These are phyloP conservation scores for Botrytis medusae DNA, from an alignment of 2,329 filamentous ascomycete species.

Conservation along the genomic window DNA sequence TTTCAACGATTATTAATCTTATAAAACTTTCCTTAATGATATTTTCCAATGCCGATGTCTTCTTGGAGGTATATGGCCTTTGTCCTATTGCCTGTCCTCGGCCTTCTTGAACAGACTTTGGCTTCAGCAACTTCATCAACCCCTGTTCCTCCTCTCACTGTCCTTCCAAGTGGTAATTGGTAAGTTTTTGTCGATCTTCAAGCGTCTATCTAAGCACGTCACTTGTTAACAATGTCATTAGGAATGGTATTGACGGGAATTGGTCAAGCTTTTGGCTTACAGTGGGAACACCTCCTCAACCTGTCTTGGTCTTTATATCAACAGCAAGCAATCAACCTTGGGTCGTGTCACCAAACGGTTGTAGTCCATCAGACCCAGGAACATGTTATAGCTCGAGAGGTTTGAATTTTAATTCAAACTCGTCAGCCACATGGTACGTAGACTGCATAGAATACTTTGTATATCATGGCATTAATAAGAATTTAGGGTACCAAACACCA, in stretches of 20 bases:
- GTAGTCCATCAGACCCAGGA: constrained; percentile 23
- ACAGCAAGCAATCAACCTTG: constrained; percentile 40
- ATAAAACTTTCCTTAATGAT: constrained; percentile 19
- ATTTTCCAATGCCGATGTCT: constrained; percentile 22
- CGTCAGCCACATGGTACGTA: constrained; percentile 42
- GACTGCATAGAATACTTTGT: not conserved
- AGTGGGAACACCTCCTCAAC: constrained; percentile 30
- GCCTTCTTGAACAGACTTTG: constrained; percentile 10
- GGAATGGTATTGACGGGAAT: constrained; percentile 52
- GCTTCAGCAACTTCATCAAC: constrained; percentile 14
- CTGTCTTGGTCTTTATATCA: constrained; percentile 40
- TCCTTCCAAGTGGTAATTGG: constrained; percentile 21
- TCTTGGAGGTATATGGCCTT: constrained; percentile 20
- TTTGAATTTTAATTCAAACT: constrained; percentile 40
- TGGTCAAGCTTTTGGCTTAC: constrained; percentile 68
- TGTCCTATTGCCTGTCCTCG: constrained; percentile 13
- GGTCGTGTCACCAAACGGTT: constrained; percentile 32
- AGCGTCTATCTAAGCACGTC: not conserved
- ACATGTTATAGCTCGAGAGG: constrained; percentile 43
- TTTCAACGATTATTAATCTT: constrained; percentile 17
- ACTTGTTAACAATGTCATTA: constrained; percentile 7
- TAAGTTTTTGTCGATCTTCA: constrained; percentile 18
- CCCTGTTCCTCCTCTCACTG: constrained; percentile 19
- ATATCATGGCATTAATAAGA: constrained; percentile 5
- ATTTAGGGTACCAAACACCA: constrained; percentile 27